Base-by-base conservation (phyloP, 306 rosid genomes). In the Glycine soja region DNA sequence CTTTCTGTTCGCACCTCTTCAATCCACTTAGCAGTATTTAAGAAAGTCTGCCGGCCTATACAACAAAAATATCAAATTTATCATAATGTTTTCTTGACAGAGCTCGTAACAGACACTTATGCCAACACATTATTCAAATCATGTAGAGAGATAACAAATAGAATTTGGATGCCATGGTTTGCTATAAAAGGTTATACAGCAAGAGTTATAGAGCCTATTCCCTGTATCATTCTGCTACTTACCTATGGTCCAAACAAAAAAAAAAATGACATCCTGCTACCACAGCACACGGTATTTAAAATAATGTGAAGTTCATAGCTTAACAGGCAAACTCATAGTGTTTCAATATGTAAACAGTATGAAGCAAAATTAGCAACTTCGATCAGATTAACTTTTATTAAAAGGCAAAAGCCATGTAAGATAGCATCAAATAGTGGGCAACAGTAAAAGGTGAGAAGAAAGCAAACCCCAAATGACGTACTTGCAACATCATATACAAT, bases 1-100 rank as follows among this genome's bases (percentile, higher is more conserved):
- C 92, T 56, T 85, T 90, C 97, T 59, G 86, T 86, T 46, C 90
- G 90, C 85, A 90, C 97, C 90, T 90, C 89, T 81, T 90, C 97
- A 76, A 88, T 87, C 97, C 97, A 92, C 85, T 90, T 90, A 30
- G 90, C 72, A 65, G 92, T 92, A 66, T 88, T 92, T 56, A 88
- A 68, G 84, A 91, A 91, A 64, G 94, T 83, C 36, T 86, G 91
- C 70, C 90, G 81, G 73, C 94, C 97, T 92, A 54, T 16, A 38
- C 43, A 38, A 38, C 43, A 38, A 4, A 5, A 74, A 30, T 19
- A 70, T n/a, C 76, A 80, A 50, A 63, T 72, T 72, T 52, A 66
- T 16, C 24, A 68, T 65, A 71, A 45, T 57, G 34, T 10, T 9
- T 19, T 47, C 36, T 54, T 56, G 54, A 78, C 46, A 38, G 34